Conservation (phyloP, 768 basidiomycete genomes). For the Boletus rubroflammeus region DNA sequence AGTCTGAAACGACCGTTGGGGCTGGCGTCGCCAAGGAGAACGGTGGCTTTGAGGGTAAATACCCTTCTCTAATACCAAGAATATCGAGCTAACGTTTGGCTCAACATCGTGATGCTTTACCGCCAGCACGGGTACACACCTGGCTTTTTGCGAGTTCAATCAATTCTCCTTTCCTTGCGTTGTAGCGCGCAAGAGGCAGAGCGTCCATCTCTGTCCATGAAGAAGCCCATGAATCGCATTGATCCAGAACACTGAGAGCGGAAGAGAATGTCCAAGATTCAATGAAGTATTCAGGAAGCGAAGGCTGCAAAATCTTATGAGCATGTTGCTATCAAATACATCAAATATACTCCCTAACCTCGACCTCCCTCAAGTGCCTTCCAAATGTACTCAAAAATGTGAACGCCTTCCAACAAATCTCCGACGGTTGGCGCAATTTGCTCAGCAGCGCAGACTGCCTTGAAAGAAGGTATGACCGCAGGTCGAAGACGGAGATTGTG, state of each 20-base stretch:
- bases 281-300: conserved; percentile 67
- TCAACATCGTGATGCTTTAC: not conserved
- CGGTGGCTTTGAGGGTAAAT: conserved; percentile 69
- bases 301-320: conserved; percentile 36
- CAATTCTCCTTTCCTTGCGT: conserved; percentile 84
- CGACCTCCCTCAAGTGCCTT: conserved; percentile 65
- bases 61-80: conserved; percentile 69
- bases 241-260: conserved; percentile 76
- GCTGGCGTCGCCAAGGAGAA: conserved; percentile 55
- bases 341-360: conserved; percentile 44
- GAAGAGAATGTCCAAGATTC: conserved; percentile 95
- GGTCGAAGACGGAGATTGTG: conserved; percentile 90
- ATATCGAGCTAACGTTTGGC: conserved; percentile 64
- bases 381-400: conserved; percentile 78
- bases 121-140: conserved; percentile 40
- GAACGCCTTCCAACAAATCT: conserved; percentile 67
- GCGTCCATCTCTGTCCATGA: conserved; percentile 44
- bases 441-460: conserved; percentile 78
- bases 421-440: conserved; percentile 60
- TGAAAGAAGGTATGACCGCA: conserved; percentile 85
- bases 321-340: conserved; percentile 6
- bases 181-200: conserved; percentile 46
- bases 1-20: conserved; percentile 4
- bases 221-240: conserved; percentile 71
- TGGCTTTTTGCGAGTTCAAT: conserved; percentile 85